These are phyloP conservation scores for Zalaria sp. DNA, from an alignment of 2,329 filamentous ascomycete genomes.

Conservation along the genomic window DNA sequence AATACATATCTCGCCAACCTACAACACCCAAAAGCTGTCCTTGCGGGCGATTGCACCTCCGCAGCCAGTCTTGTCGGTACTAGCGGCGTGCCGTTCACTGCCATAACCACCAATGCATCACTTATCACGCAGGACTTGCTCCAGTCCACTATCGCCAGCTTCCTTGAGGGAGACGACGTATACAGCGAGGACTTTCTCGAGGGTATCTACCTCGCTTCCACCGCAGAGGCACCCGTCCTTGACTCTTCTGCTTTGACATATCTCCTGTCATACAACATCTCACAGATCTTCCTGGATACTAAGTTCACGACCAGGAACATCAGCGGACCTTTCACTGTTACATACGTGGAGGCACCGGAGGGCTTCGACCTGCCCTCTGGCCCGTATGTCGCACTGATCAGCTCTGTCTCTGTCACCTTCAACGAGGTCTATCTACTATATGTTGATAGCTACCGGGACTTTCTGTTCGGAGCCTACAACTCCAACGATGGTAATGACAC, in stretches of 20 bases:
- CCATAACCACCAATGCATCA: slow-evolving; percentile 17
- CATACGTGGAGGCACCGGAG: not conserved
- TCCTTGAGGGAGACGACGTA: slow-evolving; percentile 21
- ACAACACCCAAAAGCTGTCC: slow-evolving; percentile 15
- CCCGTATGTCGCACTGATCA: slow-evolving; percentile 14
- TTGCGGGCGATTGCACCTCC: slow-evolving; percentile 3
- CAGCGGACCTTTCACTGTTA: not conserved
- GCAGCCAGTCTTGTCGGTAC: not conserved
- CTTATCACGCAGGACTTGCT: slow-evolving; percentile 16
- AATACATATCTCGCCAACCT: slow-evolving; percentile 23
- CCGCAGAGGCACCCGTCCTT: slow-evolving; percentile 3
- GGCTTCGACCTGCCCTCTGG: slow-evolving; percentile 11
- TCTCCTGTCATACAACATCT: not conserved
- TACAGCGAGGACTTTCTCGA: slow-evolving; percentile 22
- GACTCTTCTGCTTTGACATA: not conserved
- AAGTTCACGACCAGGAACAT: not conserved
- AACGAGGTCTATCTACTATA: slow-evolving; percentile 17
- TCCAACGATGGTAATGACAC: slow-evolving; percentile 9
- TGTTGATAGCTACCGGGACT: slow-evolving; percentile 15
- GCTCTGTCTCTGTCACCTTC: slow-evolving; percentile 9
- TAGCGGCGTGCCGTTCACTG: slow-evolving; percentile 12
- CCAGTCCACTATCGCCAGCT: slow-evolving; percentile 16
- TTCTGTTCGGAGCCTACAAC: slow-evolving; percentile 18
- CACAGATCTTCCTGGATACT: not conserved
- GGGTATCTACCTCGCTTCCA: slow-evolving; percentile 17